Evolutionary conservation across 495 filamentous ascomycete genomes (phyloP).

Genomic region (Lindgomyces ingoldianus): DNA sequence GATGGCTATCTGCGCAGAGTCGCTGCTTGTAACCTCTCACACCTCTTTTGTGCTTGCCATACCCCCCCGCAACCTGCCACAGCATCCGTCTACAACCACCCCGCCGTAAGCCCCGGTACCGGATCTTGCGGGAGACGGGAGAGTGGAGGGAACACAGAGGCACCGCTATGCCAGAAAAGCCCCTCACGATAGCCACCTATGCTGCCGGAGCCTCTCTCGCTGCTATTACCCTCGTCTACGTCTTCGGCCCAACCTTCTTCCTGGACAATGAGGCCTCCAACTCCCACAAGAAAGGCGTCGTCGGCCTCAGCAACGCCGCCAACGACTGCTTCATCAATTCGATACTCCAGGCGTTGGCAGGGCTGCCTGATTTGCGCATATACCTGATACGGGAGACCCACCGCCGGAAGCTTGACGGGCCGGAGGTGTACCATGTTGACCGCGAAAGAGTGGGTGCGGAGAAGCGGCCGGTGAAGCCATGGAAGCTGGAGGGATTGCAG

Average conservation of each 20-base stretch:
- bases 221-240: constrained; percentile 93
- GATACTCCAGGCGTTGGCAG: constrained; percentile 90
- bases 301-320: constrained; percentile 85
- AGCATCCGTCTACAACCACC: background rate
- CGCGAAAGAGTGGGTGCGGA: constrained; percentile 43
- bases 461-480: constrained; percentile 49
- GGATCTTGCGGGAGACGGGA: constrained; percentile 8
- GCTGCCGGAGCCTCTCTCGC: constrained; percentile 94
- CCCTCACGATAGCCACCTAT: constrained; percentile 84
- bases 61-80: background rate
- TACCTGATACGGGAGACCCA: constrained; percentile 89
- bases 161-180: constrained; percentile 75
- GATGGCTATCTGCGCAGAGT: constrained; percentile 25
- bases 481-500: constrained; percentile 73
- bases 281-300: constrained; percentile 78
- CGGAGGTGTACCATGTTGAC: constrained; percentile 65
- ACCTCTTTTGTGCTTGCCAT: constrained; percentile 1
- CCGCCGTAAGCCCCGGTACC: constrained; percentile 12
- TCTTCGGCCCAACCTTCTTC: constrained; percentile 93
- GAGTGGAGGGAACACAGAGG: background rate
- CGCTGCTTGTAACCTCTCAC: background rate
- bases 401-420: constrained; percentile 73
- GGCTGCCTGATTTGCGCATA: constrained; percentile 83
- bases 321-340: constrained; percentile 99
- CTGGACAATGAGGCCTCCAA: constrained; percentile 72